Conservation (phyloP, 495 filamentous ascomycete species). For the Tuber aestivum region DNA sequence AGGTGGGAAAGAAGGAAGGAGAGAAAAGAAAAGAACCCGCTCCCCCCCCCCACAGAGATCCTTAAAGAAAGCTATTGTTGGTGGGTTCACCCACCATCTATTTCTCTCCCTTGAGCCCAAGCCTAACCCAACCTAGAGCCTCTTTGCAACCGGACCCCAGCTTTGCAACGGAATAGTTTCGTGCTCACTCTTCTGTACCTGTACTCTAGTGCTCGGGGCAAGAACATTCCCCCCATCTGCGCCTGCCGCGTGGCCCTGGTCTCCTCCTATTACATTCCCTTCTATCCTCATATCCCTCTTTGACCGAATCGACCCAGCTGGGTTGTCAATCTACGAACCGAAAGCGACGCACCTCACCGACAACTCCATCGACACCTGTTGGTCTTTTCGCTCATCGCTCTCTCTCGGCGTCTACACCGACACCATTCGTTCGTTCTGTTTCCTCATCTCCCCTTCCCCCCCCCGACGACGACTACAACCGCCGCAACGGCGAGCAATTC, state of each 20-base stretch:
- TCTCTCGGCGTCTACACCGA: neutral
- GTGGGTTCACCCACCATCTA: neutral
- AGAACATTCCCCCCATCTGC: neutral
- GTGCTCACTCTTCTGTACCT: too few species aligned
- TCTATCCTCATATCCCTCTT: neutral
- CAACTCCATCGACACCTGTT: neutral
- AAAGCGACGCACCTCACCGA: neutral
- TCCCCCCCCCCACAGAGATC: neutral
- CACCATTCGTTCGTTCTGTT: slow-evolving; percentile 5
- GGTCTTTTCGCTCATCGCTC: neutral
- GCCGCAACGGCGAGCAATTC: neutral
- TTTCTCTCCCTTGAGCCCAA: neutral
- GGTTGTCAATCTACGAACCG: neutral
- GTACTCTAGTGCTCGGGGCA: neutral
- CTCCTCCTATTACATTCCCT: neutral
- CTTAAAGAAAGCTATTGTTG: neutral
- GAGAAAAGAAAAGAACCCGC: neutral
- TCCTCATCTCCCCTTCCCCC: slow-evolving; percentile 8
- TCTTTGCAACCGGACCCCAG: neutral
- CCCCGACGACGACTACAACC: slow-evolving; percentile 14
- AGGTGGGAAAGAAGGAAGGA: neutral
- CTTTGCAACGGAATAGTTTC: neutral
- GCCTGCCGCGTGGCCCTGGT: neutral
- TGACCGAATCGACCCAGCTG: neutral
- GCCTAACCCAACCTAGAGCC: neutral